A percentile compares a stretch with the other conserved stretches of the same genome.
phyloP scores from a whole-genome alignment of 2,329 filamentous ascomycete species.

The Didymella sp. region DNA sequence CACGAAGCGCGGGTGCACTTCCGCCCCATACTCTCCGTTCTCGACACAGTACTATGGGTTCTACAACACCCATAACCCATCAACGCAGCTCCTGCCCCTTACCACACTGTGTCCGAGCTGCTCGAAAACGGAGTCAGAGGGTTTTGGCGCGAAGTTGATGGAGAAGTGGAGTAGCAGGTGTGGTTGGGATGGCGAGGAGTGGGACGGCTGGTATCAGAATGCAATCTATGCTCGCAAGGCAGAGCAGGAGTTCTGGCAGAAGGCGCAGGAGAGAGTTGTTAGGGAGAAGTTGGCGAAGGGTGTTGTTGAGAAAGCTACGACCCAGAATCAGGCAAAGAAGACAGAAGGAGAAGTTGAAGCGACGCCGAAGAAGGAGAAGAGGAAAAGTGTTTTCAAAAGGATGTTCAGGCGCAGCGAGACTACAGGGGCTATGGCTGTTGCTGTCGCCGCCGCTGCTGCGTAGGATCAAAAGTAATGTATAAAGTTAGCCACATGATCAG shows the following conservation, averaged over 20 bases:
- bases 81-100: conserved; percentile 28
- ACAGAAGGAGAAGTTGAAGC: not conserved
- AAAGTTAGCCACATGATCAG: not conserved
- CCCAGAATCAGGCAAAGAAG: conserved; percentile 6
- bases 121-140: conserved; percentile 35
- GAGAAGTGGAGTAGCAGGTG: conserved; percentile 34
- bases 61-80: conserved; percentile 28
- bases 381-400: conserved; percentile 27
- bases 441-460: not conserved
- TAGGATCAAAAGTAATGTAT: not conserved
- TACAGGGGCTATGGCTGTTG: not conserved
- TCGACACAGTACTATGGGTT: conserved; percentile 33
- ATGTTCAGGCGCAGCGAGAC: conserved; percentile 22
- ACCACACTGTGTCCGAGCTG: conserved; percentile 38
- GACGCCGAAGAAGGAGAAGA: conserved; percentile 19
- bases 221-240: conserved; percentile 26
- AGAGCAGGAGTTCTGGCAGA: conserved; percentile 39
- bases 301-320: not conserved
- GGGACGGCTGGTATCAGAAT: conserved; percentile 36
- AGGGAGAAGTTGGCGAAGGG: conserved; percentile 23
- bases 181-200: conserved; percentile 34
- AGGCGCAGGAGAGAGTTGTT: conserved; percentile 39
- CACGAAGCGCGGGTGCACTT: conserved; percentile 29
- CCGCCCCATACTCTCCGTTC: conserved; percentile 34
- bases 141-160: conserved; percentile 25